Evolutionary conservation across 2,329 filamentous ascomycete species (phyloP), one percentile per base, ranked within the genome.

Genomic region (Fusarium piperis): DNA sequence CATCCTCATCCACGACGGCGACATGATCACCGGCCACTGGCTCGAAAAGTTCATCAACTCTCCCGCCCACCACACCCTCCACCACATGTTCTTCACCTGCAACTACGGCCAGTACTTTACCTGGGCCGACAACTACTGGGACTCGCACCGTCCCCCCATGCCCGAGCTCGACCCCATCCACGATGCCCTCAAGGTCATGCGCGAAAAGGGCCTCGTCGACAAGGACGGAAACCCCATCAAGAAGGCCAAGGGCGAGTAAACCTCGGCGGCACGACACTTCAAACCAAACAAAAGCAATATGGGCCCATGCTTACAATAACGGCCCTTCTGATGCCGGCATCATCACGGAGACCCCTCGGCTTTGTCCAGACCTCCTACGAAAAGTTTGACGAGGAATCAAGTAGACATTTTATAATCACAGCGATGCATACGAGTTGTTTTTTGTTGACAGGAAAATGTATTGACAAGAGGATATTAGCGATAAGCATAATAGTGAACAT

Each of bases 41-140:
- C 78, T 81, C 18, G 83, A 85, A 65, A 83, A 81, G 67, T 84
- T 80, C 72, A 82, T 85, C 79, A 85, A 85, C 80, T 83, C 82
- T 68, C 82, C 84, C 8, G 84, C 84, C 12, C 83, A 84, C 75
- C 84, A 85, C 79, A 85, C 83, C 5, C 78, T 85, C 33, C 84
- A 85, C 75, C 84, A 85, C 78, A 83, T 85, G 76, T 85, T 84
- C 78, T 85, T 85, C 74, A 85, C 81, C 66, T 81, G 82, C 81
- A 85, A 85, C 78, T 85, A 85, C 75, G 83, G 83, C 65, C 83
- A 85, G 76, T 85, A 85, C 76, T 85, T 85, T 68, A 85, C 83
- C 67, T 85, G 82, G 83, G 82, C 82, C 71, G 83, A 85, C 73
- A 79, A 58, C 76, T 84, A 81, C 74, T 85, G 83, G 68, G 79